Base-by-base conservation (phyloP, 306 rosid species). In the Malus fusca region DNA sequence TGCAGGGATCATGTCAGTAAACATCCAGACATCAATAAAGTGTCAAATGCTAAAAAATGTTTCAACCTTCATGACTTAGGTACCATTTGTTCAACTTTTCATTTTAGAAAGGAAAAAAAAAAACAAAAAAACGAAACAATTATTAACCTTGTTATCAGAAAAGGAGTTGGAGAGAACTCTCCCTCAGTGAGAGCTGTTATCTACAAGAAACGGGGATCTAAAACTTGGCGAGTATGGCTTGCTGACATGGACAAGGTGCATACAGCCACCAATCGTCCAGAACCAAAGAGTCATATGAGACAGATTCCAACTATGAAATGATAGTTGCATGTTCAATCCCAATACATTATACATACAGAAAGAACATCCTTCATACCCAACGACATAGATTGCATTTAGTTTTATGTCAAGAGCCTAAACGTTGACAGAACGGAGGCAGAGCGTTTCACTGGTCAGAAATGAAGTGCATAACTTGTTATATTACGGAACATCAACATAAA, bases 1-100 rank as follows among this genome's bases (percentile, higher is more conserved):
- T 88, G 87, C 75, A 82, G 53, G 64, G 19, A 56, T 59, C 48
- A 25, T 25, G 26, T 13, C 52, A n/a, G 44, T 17, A 70, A 28
- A 66, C 42, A 56, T 66, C 28, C 22, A 33, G 40, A 22, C 40
- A 66, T 12, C 67, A 15, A 46, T 5, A 59, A 37, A 8, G 48
- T 2, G 22, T 21, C 66, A n/a, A 31, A n/a, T 4, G 2, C 43
- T 3, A 35, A 51, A 30, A 56, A 52, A 40, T 19, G 2, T 31
- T 21, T 55, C 30, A 22, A 71, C 23, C 35, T 7, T 33, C 22
- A 35, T 13, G 8, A 55, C 14, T 11, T 33, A 12, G 62, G 62
- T 30, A 19, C 19, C 30, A n/a, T 62, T 3, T 62, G n/a, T 22
- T 44, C 5, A 0, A 14, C 51, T 43, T 43, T 11, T 43, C 11